Evolutionary conservation across 164 flowering plant species (phyloP), one percentile per base, ranked within the genome.

Genomic region (Kingdonia uniflora): DNA sequence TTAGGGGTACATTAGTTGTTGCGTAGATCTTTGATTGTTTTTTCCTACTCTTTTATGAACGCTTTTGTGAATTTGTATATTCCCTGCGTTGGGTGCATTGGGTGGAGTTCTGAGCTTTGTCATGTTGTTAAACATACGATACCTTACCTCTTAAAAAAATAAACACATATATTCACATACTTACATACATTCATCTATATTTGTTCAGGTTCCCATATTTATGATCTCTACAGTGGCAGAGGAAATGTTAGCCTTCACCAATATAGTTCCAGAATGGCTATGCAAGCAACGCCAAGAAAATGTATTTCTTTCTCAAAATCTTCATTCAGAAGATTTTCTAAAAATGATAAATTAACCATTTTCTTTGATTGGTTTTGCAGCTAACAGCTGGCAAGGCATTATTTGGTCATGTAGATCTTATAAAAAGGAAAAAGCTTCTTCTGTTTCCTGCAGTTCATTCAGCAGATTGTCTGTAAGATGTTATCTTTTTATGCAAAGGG

Each of bases 201-300:
- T 41, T 14, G 17, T 41, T 41, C n/a, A 92, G 99, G 82, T 80
- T 67, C 95, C 99, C 22, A 77, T 92, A 52, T 81, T 71, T 62
- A 52, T 88, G 8, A 68, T 92, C 54, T 92, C 96, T 51, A 64
- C 83, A 48, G 71, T 76, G 46, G 96, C 96, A 52, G 85, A 79
- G 72, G 95, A 88, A 58, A 53, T 82, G 25, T 59, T 92, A 63
- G 77, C 91, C 14, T 82, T 57, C 54, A 56, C 80, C 10, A 84
- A 79, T 76, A 58, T 76, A 14, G 72, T 88, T 43, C 99, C 95
- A 43, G 99, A 92, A 67, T 92, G 99, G 97, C 63, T 92, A 22
- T 82, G 84, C 67, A 64, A 73, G 67, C 70, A 77, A 53, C 74
- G 83, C 23, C 95, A 88, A 65, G 78, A 84, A 52, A 82, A 80